These are phyloP conservation scores for Agrostemma githago DNA, from an alignment of 148 eudicot genomes.

Conservation along the genomic window DNA sequence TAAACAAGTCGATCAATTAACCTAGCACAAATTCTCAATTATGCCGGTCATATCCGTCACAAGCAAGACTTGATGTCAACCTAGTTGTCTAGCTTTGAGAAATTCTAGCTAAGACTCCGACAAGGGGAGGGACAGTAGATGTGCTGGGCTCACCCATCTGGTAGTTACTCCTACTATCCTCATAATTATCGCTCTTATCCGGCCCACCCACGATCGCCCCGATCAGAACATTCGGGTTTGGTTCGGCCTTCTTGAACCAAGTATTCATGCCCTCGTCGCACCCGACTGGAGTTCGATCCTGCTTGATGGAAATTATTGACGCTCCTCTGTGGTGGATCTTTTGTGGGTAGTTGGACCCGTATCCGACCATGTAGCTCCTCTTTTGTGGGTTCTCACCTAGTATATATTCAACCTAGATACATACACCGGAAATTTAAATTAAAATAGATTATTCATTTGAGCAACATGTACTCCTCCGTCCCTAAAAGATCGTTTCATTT, in stretches of 20 bases:
- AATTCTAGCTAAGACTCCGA: conserved; percentile 41
- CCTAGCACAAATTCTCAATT: too few species aligned
- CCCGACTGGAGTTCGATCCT: conserved; percentile 22
- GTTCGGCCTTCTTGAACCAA: conserved; percentile 29
- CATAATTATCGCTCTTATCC: conserved; percentile 34
- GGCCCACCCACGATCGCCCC: conserved; percentile 65
- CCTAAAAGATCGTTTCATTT: too few species aligned
- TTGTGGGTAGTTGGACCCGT: conserved; percentile 37
- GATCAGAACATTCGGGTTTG: conserved; percentile 43
- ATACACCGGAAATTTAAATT: background rate
- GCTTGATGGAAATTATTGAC: conserved; percentile 40
- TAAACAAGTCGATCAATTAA: too few species aligned
- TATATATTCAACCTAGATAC: conserved; percentile 42
- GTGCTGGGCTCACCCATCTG: conserved; percentile 41
- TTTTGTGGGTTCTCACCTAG: conserved; percentile 40
- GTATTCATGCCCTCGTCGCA: conserved; percentile 35
- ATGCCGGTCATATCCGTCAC: too few species aligned
- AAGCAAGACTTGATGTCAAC: too few species aligned
- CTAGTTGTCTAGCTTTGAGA: background rate
- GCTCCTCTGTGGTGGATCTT: conserved; percentile 56
- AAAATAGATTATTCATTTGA: too few species aligned
- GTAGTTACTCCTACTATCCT: conserved; percentile 32
- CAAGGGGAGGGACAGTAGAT: conserved; percentile 37
- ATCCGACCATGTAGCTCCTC: conserved; percentile 55
- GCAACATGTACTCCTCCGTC: too few species aligned